phyloP scores from a whole-genome alignment of 768 basidiomycete species.

The Amanita jacksonii region DNA sequence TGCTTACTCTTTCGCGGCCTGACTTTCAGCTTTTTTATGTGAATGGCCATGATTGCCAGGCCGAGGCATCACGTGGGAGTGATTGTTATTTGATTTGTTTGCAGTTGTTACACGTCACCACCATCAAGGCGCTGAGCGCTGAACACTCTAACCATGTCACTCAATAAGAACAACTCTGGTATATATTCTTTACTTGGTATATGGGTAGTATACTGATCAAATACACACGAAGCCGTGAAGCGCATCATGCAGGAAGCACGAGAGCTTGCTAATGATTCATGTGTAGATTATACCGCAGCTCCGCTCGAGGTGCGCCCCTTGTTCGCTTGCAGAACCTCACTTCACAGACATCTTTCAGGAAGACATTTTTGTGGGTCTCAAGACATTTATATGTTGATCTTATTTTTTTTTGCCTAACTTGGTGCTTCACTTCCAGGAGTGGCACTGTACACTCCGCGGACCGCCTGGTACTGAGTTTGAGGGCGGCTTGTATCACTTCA shows the following conservation, averaged over 20 bases:
- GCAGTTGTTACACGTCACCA: slow-evolving; percentile 11
- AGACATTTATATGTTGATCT: too few species aligned
- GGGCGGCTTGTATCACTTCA: slow-evolving; percentile 93
- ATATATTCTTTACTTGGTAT: background rate
- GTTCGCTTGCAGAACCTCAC: background rate
- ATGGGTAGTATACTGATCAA: background rate
- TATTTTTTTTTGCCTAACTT: background rate
- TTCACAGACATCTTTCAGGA: slow-evolving; percentile 38
- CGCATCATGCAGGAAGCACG: slow-evolving; percentile 95
- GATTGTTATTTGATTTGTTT: slow-evolving; percentile 11
- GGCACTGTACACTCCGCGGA: slow-evolving; percentile 97
- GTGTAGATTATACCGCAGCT: slow-evolving; percentile 82
- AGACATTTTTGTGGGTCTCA: slow-evolving; percentile 70
- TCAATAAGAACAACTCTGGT: slow-evolving; percentile 92
- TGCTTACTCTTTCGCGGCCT: slow-evolving; percentile 60
- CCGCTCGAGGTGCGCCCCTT: slow-evolving; percentile 51
- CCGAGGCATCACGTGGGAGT: slow-evolving; percentile 3
- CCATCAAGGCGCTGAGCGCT: slow-evolving; percentile 3
- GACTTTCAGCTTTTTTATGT: slow-evolving; percentile 75
- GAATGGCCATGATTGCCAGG: slow-evolving; percentile 40
- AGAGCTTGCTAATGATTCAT: slow-evolving; percentile 79
- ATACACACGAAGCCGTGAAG: slow-evolving; percentile 61
- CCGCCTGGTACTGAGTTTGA: slow-evolving; percentile 84
- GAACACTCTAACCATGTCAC: slow-evolving; percentile 16
- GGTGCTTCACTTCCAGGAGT: slow-evolving; percentile 39